These are phyloP conservation scores for Trichoderma arundinaceum DNA, from an alignment of 2,329 filamentous ascomycete species.

Conservation along the genomic window DNA sequence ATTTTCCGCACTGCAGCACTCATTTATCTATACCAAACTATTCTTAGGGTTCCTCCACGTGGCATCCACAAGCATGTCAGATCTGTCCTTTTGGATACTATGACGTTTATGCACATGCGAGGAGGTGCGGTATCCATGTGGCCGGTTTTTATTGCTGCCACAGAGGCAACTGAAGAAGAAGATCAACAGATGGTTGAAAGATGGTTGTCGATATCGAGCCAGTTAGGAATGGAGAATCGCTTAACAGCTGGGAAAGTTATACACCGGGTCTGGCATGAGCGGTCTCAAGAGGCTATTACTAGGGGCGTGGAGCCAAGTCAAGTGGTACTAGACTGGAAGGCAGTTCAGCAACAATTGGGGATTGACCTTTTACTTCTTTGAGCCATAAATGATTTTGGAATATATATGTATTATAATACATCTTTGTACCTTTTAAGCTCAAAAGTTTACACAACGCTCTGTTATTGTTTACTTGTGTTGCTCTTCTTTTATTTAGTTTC, in stretches of 20 bases:
- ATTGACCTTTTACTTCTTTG: constrained; percentile 20
- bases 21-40: constrained; percentile 19
- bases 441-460: too few relatives aligned
- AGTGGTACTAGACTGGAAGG: constrained; percentile 1
- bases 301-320: background rate
- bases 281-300: background rate
- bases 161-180: constrained; percentile 10
- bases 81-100: constrained; percentile 14
- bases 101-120: constrained; percentile 13
- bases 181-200: constrained; percentile 19
- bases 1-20: constrained; percentile 17
- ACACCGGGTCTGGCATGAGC: constrained; percentile 14
- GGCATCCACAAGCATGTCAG: constrained; percentile 2
- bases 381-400: background rate
- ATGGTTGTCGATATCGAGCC: constrained; percentile 12
- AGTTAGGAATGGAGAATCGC: constrained; percentile 16
- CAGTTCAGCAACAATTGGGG: constrained; percentile 6
- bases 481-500: too few relatives aligned
- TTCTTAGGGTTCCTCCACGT: constrained; percentile 12
- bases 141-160: constrained; percentile 25
- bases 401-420: too few relatives aligned
- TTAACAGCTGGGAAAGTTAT: constrained; percentile 1
- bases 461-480: too few relatives aligned
- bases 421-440: too few relatives aligned
- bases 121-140: constrained; percentile 21